phyloP scores from a whole-genome alignment of 768 basidiomycete species.

The Arthromyces matolae region DNA sequence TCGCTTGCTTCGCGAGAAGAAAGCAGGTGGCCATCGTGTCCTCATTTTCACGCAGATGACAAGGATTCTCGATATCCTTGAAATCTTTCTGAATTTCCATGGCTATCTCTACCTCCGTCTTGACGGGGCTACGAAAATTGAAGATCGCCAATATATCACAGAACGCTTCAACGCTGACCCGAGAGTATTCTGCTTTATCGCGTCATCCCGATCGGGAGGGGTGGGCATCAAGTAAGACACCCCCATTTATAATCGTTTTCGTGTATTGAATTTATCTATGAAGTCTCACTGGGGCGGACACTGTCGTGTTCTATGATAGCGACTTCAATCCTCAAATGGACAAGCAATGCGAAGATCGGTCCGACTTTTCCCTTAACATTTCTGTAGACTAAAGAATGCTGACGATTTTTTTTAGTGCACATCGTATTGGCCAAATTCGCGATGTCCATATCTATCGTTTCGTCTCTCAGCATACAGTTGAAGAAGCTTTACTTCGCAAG shows the following conservation, averaged over 20 bases:
- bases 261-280: constrained; percentile 16
- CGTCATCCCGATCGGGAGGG: constrained; percentile 73
- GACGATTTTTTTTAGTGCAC: constrained; percentile 53
- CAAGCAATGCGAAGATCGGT: constrained; percentile 92
- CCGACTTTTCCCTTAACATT: constrained; percentile 17
- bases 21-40: constrained; percentile 83
- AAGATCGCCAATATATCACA: constrained; percentile 87
- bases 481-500: constrained; percentile 94
- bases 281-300: constrained; percentile 85
- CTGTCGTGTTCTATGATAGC: constrained; percentile 96
- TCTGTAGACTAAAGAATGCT: neutral
- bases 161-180: constrained; percentile 82
- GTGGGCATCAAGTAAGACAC: constrained; percentile 88
- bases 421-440: constrained; percentile 96
- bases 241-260: constrained; percentile 13
- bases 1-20: constrained; percentile 75
- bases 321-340: constrained; percentile 99
- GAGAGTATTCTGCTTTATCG: constrained; percentile 85
- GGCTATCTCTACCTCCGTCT: constrained; percentile 92
- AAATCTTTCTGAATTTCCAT: constrained; percentile 88
- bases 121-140: constrained; percentile 93
- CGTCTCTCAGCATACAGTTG: constrained; percentile 85
- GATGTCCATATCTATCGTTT: constrained; percentile 97
- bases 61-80: constrained; percentile 86
- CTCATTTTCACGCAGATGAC: constrained; percentile 99